These are phyloP conservation scores for Solidago caesia DNA, from an alignment of 129 eudicot genomes.

Conservation along the genomic window DNA sequence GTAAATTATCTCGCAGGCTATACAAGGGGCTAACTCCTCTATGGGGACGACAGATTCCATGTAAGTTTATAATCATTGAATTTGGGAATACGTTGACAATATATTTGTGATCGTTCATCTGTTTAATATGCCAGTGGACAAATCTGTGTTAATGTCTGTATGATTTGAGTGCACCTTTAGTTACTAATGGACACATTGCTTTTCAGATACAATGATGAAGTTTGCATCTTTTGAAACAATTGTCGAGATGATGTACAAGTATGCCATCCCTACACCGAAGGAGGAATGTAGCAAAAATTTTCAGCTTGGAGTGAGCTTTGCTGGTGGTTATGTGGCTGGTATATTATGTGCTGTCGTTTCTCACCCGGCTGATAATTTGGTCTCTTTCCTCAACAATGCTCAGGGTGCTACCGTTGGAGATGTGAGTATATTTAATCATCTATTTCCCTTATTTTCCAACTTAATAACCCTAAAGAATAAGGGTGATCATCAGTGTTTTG, in stretches of 20 bases:
- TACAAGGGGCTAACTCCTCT: conserved; percentile 83
- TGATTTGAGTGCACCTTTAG: not conserved
- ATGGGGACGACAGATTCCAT: conserved; percentile 95
- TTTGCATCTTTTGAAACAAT: conserved; percentile 83
- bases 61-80: conserved; percentile 39
- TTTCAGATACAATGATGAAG: conserved; percentile 90
- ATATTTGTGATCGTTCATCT: no score
- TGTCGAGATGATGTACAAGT: conserved; percentile 63
- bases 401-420: conserved; percentile 81
- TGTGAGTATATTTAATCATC: conserved; percentile 39
- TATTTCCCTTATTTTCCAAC: not conserved
- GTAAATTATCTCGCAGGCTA: conserved; percentile 42
- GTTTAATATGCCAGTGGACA: no score
- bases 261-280: conserved; percentile 73
- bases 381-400: conserved; percentile 85
- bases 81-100: no score
- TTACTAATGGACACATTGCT: not conserved
- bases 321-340: conserved; percentile 84
- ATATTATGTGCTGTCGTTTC: conserved; percentile 71
- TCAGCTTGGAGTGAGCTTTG: conserved; percentile 89
- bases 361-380: conserved; percentile 90
- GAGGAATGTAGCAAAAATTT: conserved; percentile 58
- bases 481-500: not conserved
- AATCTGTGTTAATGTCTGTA: no score
- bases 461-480: not conserved